These are phyloP conservation scores for Sporothrix luriei DNA, from an alignment of 2,329 filamentous ascomycete genomes.

Conservation along the genomic window DNA sequence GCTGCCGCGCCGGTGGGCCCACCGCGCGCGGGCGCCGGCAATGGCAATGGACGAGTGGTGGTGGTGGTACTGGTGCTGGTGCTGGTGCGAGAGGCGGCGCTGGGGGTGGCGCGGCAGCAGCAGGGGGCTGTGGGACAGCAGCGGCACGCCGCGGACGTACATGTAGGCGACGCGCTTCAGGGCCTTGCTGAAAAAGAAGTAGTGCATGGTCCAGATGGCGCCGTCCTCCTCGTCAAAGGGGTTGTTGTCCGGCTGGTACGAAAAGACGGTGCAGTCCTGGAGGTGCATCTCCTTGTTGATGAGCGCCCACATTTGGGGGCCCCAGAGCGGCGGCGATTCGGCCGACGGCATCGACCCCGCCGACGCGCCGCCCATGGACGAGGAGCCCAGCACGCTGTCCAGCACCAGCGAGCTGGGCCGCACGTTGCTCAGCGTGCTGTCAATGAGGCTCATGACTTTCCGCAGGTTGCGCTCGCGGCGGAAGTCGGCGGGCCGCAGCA, in stretches of 20 bases:
- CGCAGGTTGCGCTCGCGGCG: slow-evolving; percentile 78
- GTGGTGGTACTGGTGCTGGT: slow-evolving; percentile 31
- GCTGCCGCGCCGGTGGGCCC: slow-evolving; percentile 33
- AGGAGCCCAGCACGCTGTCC: slow-evolving; percentile 45
- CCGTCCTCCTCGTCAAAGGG: slow-evolving; percentile 91
- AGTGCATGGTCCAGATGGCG: slow-evolving; percentile 92
- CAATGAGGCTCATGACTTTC: slow-evolving; percentile 81
- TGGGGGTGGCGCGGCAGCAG: slow-evolving; percentile 43
- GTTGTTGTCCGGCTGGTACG: slow-evolving; percentile 85
- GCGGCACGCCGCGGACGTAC: slow-evolving; percentile 85
- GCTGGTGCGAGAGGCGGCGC: slow-evolving; percentile 31
- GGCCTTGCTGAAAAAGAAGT: slow-evolving; percentile 95
- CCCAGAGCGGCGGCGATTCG: slow-evolving; percentile 68
- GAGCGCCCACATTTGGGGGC: slow-evolving; percentile 85
- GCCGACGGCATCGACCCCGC: slow-evolving; percentile 23
- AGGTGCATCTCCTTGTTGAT: slow-evolving; percentile 95
- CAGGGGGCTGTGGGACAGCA: slow-evolving; percentile 65
- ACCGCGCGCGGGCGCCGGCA: slow-evolving; percentile 23
- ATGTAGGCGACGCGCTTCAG: slow-evolving; percentile 93
- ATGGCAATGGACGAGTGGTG: slow-evolving; percentile 32
- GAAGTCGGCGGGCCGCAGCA: slow-evolving; percentile 87
- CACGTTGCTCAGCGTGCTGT: slow-evolving; percentile 84
- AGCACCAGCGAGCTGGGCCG: slow-evolving; percentile 61
- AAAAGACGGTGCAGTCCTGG: slow-evolving; percentile 84
- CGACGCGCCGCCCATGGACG: slow-evolving; percentile 42